phyloP scores from a whole-genome alignment of 2,329 filamentous ascomycete genomes.

The Nothopassalora personata region DNA sequence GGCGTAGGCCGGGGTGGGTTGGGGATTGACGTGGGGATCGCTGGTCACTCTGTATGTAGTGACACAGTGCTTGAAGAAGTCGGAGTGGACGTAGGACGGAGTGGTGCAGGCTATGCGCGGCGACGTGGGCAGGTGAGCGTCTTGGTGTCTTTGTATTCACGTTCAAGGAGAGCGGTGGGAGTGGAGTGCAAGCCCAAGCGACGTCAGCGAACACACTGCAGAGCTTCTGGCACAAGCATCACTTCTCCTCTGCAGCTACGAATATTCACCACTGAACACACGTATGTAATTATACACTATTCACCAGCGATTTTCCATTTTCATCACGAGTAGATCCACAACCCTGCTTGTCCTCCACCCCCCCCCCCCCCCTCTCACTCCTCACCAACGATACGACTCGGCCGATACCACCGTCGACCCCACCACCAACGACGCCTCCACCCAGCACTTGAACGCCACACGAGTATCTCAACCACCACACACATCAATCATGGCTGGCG shows the following conservation, averaged over 20 bases:
- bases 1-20: neutral
- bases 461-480: neutral
- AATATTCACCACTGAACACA: neutral
- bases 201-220: neutral
- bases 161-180: neutral
- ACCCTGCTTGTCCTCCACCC: too few species aligned
- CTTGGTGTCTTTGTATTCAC: neutral
- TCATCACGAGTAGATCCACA: too few species aligned
- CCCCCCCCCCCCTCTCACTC: too few species aligned
- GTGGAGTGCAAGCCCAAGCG: neutral
- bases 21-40: neutral
- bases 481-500: constrained; percentile 41
- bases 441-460: constrained; percentile 1
- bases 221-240: neutral
- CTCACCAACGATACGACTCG: neutral
- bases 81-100: neutral
- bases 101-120: neutral
- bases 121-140: neutral
- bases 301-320: too few species aligned
- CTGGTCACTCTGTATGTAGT: neutral
- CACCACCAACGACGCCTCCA: neutral
- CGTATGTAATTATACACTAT: too few species aligned
- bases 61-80: constrained; percentile 1
- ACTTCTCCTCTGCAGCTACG: neutral
- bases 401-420: neutral